Evolutionary conservation across 2,329 filamentous ascomycete genomes (phyloP).

Genomic region (Colletotrichum australisinense): DNA sequence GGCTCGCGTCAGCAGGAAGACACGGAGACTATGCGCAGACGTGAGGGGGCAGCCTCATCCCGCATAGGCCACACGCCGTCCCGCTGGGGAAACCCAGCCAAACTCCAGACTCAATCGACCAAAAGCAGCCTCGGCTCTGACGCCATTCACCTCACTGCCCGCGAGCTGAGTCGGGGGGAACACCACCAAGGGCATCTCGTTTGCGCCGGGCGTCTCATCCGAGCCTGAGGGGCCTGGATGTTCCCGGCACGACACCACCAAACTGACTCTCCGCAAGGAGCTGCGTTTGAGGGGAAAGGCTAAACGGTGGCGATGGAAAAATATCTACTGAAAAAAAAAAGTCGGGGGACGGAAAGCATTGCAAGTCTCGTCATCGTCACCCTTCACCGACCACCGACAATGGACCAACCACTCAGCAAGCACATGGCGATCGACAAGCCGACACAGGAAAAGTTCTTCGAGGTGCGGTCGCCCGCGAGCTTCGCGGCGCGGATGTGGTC

Average conservation of each 20-base stretch:
- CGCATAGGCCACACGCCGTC: not conserved
- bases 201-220: slow-evolving; percentile 30
- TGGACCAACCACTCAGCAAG: slow-evolving; percentile 26
- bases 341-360: not conserved
- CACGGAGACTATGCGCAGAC: not conserved
- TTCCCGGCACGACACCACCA: slow-evolving; percentile 18
- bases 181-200: slow-evolving; percentile 21
- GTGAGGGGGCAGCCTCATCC: not conserved
- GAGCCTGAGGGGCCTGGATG: slow-evolving; percentile 25
- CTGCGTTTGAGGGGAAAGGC: slow-evolving; percentile 32
- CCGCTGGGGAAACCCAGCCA: slow-evolving; percentile 23
- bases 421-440: slow-evolving; percentile 26
- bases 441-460: slow-evolving; percentile 30
- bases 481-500: slow-evolving; percentile 35
- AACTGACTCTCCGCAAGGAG: slow-evolving; percentile 26
- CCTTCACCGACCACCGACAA: not conserved
- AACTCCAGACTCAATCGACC: not conserved
- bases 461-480: slow-evolving; percentile 31
- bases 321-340: not conserved
- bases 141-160: slow-evolving; percentile 7
- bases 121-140: slow-evolving; percentile 17
- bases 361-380: not conserved
- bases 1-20: not conserved
- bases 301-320: slow-evolving; percentile 25
- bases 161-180: slow-evolving; percentile 29